phyloP scores from a whole-genome alignment of 176 grass and related monocot species.

The Elaeis guineensis region DNA sequence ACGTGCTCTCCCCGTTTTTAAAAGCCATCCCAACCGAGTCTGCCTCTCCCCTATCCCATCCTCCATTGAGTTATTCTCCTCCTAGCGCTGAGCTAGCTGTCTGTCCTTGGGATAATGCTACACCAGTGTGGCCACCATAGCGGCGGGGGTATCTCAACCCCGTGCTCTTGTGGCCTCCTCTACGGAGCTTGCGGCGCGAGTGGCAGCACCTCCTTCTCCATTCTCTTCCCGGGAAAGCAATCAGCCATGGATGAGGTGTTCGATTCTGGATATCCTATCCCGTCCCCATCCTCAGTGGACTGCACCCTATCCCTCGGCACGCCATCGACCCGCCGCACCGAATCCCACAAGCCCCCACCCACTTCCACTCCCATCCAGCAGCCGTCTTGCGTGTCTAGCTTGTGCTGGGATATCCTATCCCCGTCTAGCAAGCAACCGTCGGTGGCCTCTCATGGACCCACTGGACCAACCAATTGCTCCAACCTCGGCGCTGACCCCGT shows the following conservation, averaged over 20 bases:
- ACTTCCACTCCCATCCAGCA: not conserved
- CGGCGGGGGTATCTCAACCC: not conserved
- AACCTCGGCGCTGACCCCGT: constrained; percentile 11
- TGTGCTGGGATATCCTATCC: constrained; percentile 43
- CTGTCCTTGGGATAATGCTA: constrained; percentile 28
- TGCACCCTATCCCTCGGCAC: constrained; percentile 94
- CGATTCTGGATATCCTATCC: constrained; percentile 11
- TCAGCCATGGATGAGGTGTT: constrained; percentile 10
- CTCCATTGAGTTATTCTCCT: not conserved
- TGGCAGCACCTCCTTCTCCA: constrained; percentile 37
- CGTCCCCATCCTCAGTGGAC: constrained; percentile 47
- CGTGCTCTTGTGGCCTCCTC: constrained; percentile 62
- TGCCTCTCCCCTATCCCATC: constrained; percentile 5
- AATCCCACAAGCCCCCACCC: constrained; percentile 10
- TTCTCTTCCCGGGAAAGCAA: constrained; percentile 14
- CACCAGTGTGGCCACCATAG: constrained; percentile 28
- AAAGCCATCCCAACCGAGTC: not conserved
- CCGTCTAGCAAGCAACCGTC: not conserved
- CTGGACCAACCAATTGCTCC: constrained; percentile 3
- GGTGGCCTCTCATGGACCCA: not conserved
- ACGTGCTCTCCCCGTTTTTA: constrained; percentile 8
- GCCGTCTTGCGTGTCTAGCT: constrained; percentile 6
- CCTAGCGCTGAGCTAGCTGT: not conserved
- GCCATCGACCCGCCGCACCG: constrained; percentile 74
- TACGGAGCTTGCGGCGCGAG: constrained; percentile 58